phyloP scores from a whole-genome alignment of 768 basidiomycete genomes.

The Filobasidium floriforme region DNA sequence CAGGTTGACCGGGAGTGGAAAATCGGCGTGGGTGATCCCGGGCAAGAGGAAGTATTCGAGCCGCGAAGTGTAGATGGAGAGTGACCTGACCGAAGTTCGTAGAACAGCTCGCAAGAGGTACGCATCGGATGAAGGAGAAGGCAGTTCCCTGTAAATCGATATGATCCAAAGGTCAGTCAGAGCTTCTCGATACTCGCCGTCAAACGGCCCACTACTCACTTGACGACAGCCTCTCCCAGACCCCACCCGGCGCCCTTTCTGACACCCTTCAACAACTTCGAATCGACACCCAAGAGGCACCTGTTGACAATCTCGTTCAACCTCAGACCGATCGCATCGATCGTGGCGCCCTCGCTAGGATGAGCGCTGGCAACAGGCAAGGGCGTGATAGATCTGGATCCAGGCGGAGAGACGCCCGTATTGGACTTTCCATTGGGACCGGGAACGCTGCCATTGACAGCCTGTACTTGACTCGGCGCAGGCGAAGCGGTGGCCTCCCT shows the following conservation, averaged over 20 bases:
- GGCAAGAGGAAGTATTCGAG: constrained; percentile 75
- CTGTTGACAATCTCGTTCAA: constrained; percentile 44
- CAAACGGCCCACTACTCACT: constrained; percentile 26
- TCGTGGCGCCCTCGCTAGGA: constrained; percentile 28
- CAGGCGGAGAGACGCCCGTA: constrained; percentile 26
- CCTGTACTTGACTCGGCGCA: neutral
- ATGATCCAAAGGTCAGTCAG: neutral
- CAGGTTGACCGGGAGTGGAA: constrained; percentile 68
- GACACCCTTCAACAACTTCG: constrained; percentile 38
- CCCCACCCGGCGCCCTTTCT: constrained; percentile 39
- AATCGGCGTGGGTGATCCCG: constrained; percentile 68
- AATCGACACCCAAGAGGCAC: constrained; percentile 39
- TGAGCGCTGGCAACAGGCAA: constrained; percentile 23
- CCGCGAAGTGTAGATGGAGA: constrained; percentile 44
- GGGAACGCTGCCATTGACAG: constrained; percentile 3
- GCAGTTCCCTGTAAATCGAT: constrained; percentile 30
- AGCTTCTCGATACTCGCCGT: neutral
- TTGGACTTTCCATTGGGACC: constrained; percentile 1
- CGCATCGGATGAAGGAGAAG: constrained; percentile 37
- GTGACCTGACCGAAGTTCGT: constrained; percentile 38
- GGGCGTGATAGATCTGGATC: constrained; percentile 35
- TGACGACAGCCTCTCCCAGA: constrained; percentile 41
- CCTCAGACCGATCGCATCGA: constrained; percentile 41
- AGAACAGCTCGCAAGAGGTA: constrained; percentile 43
- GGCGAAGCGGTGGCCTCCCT: constrained; percentile 2